phyloP scores from a whole-genome alignment of 2,329 filamentous ascomycete species.

The Trichoderma gracile region DNA sequence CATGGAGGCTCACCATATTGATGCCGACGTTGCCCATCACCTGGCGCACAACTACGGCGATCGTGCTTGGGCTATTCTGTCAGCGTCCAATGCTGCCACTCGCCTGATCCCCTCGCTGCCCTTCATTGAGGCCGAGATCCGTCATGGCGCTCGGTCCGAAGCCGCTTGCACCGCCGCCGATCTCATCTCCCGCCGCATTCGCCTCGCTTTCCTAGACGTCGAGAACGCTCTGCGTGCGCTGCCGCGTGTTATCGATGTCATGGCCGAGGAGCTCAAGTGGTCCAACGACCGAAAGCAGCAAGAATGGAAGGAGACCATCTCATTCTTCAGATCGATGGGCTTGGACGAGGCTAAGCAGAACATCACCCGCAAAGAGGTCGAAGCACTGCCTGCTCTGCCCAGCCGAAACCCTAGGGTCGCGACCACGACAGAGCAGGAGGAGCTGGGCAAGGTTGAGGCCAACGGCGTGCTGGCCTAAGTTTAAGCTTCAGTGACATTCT shows the following conservation, averaged over 20 bases:
- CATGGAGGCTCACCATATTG: constrained; percentile 41
- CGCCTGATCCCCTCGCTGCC: constrained; percentile 67
- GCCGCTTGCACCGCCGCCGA: constrained; percentile 73
- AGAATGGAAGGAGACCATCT: constrained; percentile 55
- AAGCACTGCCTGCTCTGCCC: constrained; percentile 16
- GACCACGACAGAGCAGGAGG: neutral
- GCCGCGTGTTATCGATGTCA: constrained; percentile 69
- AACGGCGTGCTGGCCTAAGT: constrained; percentile 16
- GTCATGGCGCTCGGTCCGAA: constrained; percentile 70
- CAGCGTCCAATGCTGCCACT: constrained; percentile 52
- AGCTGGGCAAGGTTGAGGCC: constrained; percentile 20
- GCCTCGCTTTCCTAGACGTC: constrained; percentile 74
- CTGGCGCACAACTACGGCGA: constrained; percentile 47
- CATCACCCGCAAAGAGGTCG: constrained; percentile 31
- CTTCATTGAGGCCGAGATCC: constrained; percentile 72
- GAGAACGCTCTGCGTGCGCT: constrained; percentile 69
- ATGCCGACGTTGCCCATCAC: constrained; percentile 45
- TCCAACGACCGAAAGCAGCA: constrained; percentile 56
- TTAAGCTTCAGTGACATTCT: neutral
- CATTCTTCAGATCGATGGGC: constrained; percentile 50
- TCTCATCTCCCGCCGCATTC: constrained; percentile 68
- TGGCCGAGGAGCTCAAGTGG: constrained; percentile 70
- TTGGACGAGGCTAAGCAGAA: constrained; percentile 36
- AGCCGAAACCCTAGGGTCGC: neutral
- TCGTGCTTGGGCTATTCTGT: constrained; percentile 69